Percentiles rank a stretch among this genome's conserved stretches.
phyloP scores from a whole-genome alignment of 164 flowering plant species.

The Aristolochia contorta region DNA sequence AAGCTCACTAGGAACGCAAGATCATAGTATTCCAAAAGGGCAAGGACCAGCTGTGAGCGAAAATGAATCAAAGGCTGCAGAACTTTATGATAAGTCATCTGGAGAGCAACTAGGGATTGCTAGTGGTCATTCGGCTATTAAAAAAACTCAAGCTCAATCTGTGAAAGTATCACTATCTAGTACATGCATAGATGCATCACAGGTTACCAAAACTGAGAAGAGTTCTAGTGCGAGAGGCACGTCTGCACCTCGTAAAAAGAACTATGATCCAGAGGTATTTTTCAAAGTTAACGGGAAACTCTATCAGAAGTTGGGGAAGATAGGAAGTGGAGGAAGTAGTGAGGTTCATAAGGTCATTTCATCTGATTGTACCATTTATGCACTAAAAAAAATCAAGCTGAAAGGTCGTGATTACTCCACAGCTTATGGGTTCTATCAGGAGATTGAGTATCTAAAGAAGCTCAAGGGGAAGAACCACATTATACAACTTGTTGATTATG shows the following conservation, averaged over 20 bases:
- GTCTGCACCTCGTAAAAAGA: slow-evolving; percentile 42
- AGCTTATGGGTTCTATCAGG: slow-evolving; percentile 96
- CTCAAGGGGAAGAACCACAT: slow-evolving; percentile 76
- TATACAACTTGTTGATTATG: slow-evolving; percentile 87
- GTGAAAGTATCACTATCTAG: slow-evolving; percentile 24
- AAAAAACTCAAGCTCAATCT: slow-evolving; percentile 35
- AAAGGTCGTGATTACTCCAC: slow-evolving; percentile 97
- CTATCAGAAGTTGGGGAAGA: slow-evolving; percentile 96
- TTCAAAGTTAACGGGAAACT: slow-evolving; percentile 92
- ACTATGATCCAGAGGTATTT: slow-evolving; percentile 65
- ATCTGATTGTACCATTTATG: slow-evolving; percentile 84
- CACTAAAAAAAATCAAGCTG: slow-evolving; percentile 89
- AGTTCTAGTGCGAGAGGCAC: slow-evolving; percentile 17
- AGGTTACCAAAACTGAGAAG: slow-evolving; percentile 50
- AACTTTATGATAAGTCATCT: slow-evolving; percentile 19
- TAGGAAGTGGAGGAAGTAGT: slow-evolving; percentile 99
- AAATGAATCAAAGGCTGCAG: slow-evolving; percentile 18
- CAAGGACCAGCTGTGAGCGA: slow-evolving; percentile 20
- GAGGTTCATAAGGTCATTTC: slow-evolving; percentile 97
- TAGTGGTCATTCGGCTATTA: slow-evolving; percentile 21
- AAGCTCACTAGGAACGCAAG: slow-evolving; percentile 14
- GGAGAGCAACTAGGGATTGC: slow-evolving; percentile 20
- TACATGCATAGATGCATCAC: slow-evolving; percentile 36
- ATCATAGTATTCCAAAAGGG: slow-evolving; percentile 17
- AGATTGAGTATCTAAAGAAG: slow-evolving; percentile 72